Conservation (phyloP, 2,329 filamentous ascomycete species). For the Penicillium sp. region DNA sequence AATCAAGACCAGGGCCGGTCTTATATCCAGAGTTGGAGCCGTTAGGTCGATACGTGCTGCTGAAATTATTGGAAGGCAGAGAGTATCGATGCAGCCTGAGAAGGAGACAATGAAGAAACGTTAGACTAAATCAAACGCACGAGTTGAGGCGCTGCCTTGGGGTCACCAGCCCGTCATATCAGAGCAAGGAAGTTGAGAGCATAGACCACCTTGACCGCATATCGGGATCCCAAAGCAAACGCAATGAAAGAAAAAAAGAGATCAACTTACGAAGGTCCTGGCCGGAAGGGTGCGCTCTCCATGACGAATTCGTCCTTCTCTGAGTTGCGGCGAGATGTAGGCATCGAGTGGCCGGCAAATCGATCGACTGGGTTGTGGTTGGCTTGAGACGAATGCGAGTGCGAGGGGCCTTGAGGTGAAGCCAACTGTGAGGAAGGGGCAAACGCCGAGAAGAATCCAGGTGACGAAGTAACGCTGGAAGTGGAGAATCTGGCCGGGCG, state of each 20-base stretch:
- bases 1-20: constrained; percentile 64
- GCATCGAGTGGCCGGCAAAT: constrained; percentile 81
- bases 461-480: constrained; percentile 81
- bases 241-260: background rate
- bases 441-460: constrained; percentile 72
- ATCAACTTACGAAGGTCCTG: constrained; percentile 75
- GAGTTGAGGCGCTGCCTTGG: background rate
- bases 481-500: constrained; percentile 87
- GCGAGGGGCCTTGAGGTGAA: constrained; percentile 68
- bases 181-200: background rate
- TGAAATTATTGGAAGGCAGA: constrained; percentile 71
- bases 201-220: background rate
- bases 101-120: background rate
- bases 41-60: constrained; percentile 37
- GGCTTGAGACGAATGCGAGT: constrained; percentile 31
- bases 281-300: constrained; percentile 65
- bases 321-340: constrained; percentile 84
- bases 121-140: constrained; percentile 6
- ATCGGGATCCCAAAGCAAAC: background rate
- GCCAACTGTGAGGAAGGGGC: constrained; percentile 72
- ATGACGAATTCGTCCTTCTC: constrained; percentile 83
- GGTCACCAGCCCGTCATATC: background rate
- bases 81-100: constrained; percentile 80
- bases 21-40: constrained; percentile 31
- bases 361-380: constrained; percentile 61